Evolutionary conservation across 2,329 filamentous ascomycete species (phyloP).

Genomic region (Orbilia javanica): DNA sequence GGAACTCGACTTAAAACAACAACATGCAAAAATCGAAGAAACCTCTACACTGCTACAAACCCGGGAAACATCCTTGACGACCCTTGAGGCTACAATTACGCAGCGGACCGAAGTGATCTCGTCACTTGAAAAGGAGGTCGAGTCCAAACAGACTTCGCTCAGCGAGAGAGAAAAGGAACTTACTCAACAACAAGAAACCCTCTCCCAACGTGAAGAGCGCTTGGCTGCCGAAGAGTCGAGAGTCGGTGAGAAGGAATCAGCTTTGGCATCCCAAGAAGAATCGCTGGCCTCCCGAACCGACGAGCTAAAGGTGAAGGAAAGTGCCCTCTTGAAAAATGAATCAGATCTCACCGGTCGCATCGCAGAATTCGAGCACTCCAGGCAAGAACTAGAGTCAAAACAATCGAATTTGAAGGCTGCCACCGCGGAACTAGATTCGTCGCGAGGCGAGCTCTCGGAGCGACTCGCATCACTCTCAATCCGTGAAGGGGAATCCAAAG

Average conservation of each 20-base stretch:
- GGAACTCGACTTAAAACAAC: constrained; percentile 10
- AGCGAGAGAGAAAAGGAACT: constrained; percentile 23
- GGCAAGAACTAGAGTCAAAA: constrained; percentile 22
- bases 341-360: constrained; percentile 17
- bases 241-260: constrained; percentile 24
- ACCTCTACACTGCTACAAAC: constrained; percentile 7
- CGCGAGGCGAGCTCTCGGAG: constrained; percentile 10
- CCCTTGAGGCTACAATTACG: constrained; percentile 14
- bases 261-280: constrained; percentile 32
- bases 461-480: constrained; percentile 7
- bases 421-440: background rate
- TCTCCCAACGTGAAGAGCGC: constrained; percentile 24
- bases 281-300: constrained; percentile 11
- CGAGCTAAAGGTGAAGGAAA: constrained; percentile 19
- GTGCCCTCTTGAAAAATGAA: background rate
- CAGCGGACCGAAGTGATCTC: constrained; percentile 21
- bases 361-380: constrained; percentile 24
- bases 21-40: constrained; percentile 3
- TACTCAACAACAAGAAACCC: constrained; percentile 14
- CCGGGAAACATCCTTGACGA: constrained; percentile 3
- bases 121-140: constrained; percentile 20
- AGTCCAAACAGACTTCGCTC: constrained; percentile 22
- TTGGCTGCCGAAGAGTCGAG: constrained; percentile 16
- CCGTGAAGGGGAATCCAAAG: constrained; percentile 6
- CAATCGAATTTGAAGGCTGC: constrained; percentile 6